Evolutionary conservation across 164 flowering plant species (phyloP), one percentile per base, ranked within the genome.

Genomic region (Annona cherimola): DNA sequence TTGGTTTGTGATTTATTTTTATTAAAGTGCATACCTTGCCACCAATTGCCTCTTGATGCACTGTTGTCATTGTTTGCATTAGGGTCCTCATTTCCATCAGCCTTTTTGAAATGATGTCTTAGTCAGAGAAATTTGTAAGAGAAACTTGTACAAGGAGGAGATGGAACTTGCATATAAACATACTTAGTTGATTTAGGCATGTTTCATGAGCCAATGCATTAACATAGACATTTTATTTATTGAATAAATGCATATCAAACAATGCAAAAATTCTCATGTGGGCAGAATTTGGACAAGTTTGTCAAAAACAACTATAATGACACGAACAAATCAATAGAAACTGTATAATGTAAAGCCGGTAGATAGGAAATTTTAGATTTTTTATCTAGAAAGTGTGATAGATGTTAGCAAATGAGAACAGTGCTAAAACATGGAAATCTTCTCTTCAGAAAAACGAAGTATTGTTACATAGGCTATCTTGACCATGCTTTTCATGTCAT

Each of bases 1-100:
- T 45, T 40, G 0, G 5, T 11, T 64, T n/a, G 4, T 39, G 44
- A 64, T 4, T 11, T 16, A 39, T 64, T 16, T 64, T 64, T 41
- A 40, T 64, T 42, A n/a, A 73, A 41, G 68, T 46, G 44, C 7
- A 64, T 70, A 70, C 72, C 64, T 59, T 70, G 72, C 59, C 71
- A 65, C 83, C 97, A 92, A 67, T 92, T 89, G 72, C 97, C 97
- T 80, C 97, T 86, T 3, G 86, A 84, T 54, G 92, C 97, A 79
- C 79, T 67, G 45, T 77, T 71, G 4, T 81, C 76, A 67, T 80
- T 83, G 74, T 69, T 74, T 46, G 82, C 84, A 77, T 77, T 82
- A 11, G 79, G 74, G 65, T 84, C 88, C 76, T 81, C 91, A 62
- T 84, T 87, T 69, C 66, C 86, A 19, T 71, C 83, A 71, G 86